These are phyloP conservation scores for Elongisporangium undulatum DNA, from an alignment of 352 stramenopile species.

Conservation along the genomic window DNA sequence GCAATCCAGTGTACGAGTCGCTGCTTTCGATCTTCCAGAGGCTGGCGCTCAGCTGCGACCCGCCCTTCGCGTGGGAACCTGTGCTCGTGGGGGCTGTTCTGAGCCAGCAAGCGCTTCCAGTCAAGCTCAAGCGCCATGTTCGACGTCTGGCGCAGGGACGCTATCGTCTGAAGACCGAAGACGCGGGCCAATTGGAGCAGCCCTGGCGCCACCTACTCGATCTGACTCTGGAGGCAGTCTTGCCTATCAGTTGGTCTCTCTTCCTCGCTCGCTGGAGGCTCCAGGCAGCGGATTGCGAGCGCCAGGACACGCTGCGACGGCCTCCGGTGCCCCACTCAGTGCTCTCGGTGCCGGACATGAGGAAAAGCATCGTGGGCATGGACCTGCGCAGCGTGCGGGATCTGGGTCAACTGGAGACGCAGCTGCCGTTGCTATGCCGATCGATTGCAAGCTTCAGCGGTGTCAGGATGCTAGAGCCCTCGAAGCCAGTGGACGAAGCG, in stretches of 20 bases:
- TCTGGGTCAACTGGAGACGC: constrained; percentile 34
- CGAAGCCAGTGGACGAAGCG: neutral
- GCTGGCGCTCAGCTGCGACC: constrained; percentile 10
- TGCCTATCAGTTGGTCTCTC: constrained; percentile 40
- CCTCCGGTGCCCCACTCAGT: constrained; percentile 7
- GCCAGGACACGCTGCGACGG: constrained; percentile 1
- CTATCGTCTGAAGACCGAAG: neutral
- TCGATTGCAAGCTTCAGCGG: constrained; percentile 2
- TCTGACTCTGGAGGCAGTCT: constrained; percentile 27
- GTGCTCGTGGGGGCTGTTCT: constrained; percentile 23
- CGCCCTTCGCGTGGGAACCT: constrained; percentile 35
- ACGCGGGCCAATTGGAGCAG: constrained; percentile 5
- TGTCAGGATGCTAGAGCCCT: neutral
- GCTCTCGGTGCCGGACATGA: constrained; percentile 27
- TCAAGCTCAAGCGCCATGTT: constrained; percentile 25
- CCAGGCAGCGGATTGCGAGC: neutral
- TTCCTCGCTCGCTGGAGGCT: constrained; percentile 55
- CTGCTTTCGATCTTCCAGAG: constrained; percentile 16
- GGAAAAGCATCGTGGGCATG: constrained; percentile 19
- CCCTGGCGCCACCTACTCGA: constrained; percentile 25
- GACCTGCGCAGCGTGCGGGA: constrained; percentile 39
- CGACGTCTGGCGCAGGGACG: constrained; percentile 3
- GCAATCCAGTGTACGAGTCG: constrained; percentile 6
- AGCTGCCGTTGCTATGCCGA: constrained; percentile 27
- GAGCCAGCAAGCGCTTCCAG: constrained; percentile 13